Percentiles rank a stretch among this genome's conserved stretches.
Conservation (phyloP, 768 basidiomycete genomes). For the Pleurotus ostreatus region DNA sequence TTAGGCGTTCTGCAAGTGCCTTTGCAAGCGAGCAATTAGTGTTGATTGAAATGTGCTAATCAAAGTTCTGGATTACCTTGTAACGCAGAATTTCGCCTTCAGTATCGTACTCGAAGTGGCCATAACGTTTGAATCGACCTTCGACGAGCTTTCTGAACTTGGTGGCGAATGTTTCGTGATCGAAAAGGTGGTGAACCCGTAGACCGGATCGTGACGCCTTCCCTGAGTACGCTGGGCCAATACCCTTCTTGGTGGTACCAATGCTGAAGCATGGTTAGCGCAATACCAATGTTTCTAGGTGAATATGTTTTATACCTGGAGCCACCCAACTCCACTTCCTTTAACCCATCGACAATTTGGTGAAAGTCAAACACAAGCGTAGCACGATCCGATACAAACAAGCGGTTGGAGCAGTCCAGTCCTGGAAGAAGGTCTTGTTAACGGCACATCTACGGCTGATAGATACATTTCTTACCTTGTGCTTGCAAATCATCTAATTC, state of each 20-base stretch:
- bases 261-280: conserved; percentile 48
- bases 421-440: conserved; percentile 43
- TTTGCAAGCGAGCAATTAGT: conserved; percentile 21
- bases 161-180: conserved; percentile 73
- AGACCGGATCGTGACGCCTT: conserved; percentile 96
- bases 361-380: conserved; percentile 99
- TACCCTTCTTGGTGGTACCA: conserved; percentile 97
- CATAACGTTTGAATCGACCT: conserved; percentile 96
- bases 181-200: conserved; percentile 94
- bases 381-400: conserved; percentile 94
- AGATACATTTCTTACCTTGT: conserved; percentile 58
- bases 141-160: conserved; percentile 97
- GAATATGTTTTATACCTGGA: conserved; percentile 46
- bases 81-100: conserved; percentile 94
- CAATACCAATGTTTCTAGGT: no score
- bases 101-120: conserved; percentile 97
- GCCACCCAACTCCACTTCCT: conserved; percentile 95
- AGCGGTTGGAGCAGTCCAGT: conserved; percentile 75
- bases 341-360: conserved; percentile 98
- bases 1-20: conserved; percentile 79
- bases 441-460: background rate
- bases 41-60: no score
- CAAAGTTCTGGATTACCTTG: conserved; percentile 50
- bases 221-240: conserved; percentile 97
- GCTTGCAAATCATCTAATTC: conserved; percentile 84